These are phyloP conservation scores for Fusarium ambrosium DNA, from an alignment of 2,329 filamentous ascomycete genomes.

Conservation along the genomic window DNA sequence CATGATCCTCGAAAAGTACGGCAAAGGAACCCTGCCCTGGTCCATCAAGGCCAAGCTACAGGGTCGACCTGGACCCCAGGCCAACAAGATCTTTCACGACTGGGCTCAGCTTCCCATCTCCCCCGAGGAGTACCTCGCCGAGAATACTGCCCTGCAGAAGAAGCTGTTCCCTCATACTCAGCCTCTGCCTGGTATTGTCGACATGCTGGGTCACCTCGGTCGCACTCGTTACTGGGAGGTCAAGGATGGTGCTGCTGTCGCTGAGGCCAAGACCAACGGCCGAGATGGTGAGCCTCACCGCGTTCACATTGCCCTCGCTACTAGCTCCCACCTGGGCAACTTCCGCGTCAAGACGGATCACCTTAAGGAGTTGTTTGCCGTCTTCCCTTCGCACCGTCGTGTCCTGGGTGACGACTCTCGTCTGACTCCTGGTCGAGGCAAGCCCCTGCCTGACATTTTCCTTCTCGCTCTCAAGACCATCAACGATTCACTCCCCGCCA, in stretches of 20 bases:
- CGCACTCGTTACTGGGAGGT: slow-evolving; percentile 65
- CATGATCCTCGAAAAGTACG: slow-evolving; percentile 81
- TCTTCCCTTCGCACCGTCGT: slow-evolving; percentile 77
- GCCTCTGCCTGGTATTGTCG: slow-evolving; percentile 82
- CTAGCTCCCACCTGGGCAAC: slow-evolving; percentile 79
- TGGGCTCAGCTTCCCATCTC: slow-evolving; percentile 91
- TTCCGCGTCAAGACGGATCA: slow-evolving; percentile 82
- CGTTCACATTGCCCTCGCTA: slow-evolving; percentile 88
- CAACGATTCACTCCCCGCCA: slow-evolving; percentile 77
- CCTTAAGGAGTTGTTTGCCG: slow-evolving; percentile 69
- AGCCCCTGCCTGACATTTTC: slow-evolving; percentile 96
- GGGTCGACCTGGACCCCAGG: slow-evolving; percentile 67
- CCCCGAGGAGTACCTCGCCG: slow-evolving; percentile 72
- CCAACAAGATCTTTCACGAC: slow-evolving; percentile 71
- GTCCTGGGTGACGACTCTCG: slow-evolving; percentile 89
- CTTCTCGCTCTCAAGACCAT: slow-evolving; percentile 86
- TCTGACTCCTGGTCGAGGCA: slow-evolving; percentile 84
- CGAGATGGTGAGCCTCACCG: slow-evolving; percentile 49
- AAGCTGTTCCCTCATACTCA: slow-evolving; percentile 80
- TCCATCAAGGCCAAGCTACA: slow-evolving; percentile 89
- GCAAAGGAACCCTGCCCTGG: slow-evolving; percentile 85
- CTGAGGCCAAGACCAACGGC: slow-evolving; percentile 34
- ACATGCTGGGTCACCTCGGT: slow-evolving; percentile 74
- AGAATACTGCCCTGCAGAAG: slow-evolving; percentile 74
- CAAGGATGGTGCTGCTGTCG: slow-evolving; percentile 44